Evolutionary conservation across 108 stramenopile genomes (phyloP), one percentile per base, ranked within the genome.

Genomic region (Cyclotella choctawhatcheeana): DNA sequence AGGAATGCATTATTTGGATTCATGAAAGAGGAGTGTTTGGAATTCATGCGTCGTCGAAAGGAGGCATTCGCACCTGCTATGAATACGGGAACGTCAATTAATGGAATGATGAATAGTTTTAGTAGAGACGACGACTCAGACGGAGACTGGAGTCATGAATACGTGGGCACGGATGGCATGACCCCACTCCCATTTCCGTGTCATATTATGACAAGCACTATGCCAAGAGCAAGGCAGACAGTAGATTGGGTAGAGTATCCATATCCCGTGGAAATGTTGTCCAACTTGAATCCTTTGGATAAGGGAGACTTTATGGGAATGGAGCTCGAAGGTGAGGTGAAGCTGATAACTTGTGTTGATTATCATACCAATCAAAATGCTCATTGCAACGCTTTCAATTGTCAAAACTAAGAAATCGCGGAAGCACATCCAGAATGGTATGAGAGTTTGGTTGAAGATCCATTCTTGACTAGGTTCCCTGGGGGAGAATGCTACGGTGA

Each of bases 401-500:
- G n/a, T n/a, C n/a, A n/a, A n/a, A n/a, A n/a, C n/a, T n/a, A 92
- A 31, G 94, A 94, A 47, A 84, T 93, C 67, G 73, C 84, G 43
- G 54, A 69, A 27, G 53, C 51, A 5, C 47, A 93, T 69, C 92
- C 96, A 0, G 79, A 75, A 21, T 93, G 90, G 88, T 97, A 93
- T 63, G 54, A 58, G 14, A 67, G 60, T 17, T 82, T 94, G 47
- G 87, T 86, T 44, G 67, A 56, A n/a, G 85, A 94, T 84, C 91
- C 94, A 16, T 97, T 88, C 63, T 44, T 62, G 18, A 94, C 93
- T 58, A 82, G 89, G 84, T 87, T 75, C 8, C 6, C 16, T 48
- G 21, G 96, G 14, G 96, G 96, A 8, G 96, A 97, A 81, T 89
- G 88, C 32, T 95, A 95, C 64, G 76, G 71, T 45, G 96, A 97